Evolutionary conservation across 2,329 filamentous ascomycete genomes (phyloP), one percentile per base, ranked within the genome.

Genomic region (Verticillium isaacii): DNA sequence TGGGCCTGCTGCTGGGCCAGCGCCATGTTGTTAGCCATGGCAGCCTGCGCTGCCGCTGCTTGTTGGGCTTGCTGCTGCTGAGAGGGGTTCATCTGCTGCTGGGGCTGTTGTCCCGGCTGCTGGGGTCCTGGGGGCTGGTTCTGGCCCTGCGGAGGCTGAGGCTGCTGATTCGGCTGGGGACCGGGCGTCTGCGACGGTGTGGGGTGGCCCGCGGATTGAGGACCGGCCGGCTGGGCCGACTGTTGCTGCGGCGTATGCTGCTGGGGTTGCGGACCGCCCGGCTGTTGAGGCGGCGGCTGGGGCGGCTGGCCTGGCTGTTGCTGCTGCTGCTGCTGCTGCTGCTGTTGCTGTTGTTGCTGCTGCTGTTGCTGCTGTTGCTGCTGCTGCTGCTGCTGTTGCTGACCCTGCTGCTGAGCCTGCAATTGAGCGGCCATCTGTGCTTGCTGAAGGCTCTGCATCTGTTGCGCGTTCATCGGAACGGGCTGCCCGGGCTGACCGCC

Each of bases 401-500:
- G 71, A 61, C 66, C 58, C 23, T 75, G 68, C 41, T 77, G 73
- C 59, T 79, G 76, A 55, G 75, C 59, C 60, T 71, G 73, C 61
- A 68, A 64, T 36, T 36, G 39, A 11, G 73, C 71, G 36, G 74
- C 77, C 54, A 78, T 70, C 55, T 77, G 76, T 11, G 72, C 76
- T 62, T 78, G 77, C 60, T 81, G 80, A 63, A 82, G 72, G 56
- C 69, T 74, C 58, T 76, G 77, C 63, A 83, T 71, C 60, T 76
- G 77, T 63, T 82, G 81, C 4, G 78, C 73, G 39, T 75, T 80
- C 74, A 84, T 81, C 60, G 75, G 78, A 68, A 78, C 77, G 32
- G 73, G 77, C 64, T 85, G 83, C 23, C 78, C 79, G 29, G 75
- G 78, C 62, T 78, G 75, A 29, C 76, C 77, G 5, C 70, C 77